Conservation (phyloP, 2,329 filamentous ascomycete genomes). For the Botrytis porri region DNA sequence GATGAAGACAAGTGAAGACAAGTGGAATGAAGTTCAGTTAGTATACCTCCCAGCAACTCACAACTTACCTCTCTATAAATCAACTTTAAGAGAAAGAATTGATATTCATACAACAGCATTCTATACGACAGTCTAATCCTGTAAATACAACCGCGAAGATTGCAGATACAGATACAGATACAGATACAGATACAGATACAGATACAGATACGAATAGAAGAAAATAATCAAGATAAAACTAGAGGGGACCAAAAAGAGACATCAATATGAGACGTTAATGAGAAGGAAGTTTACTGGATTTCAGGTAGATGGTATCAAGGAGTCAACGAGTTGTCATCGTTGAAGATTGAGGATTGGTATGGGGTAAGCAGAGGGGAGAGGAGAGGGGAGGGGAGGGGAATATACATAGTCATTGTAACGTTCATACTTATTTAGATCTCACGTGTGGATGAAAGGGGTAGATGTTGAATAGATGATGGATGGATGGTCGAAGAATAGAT, state of each 20-base stretch:
- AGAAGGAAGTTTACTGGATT: neutral
- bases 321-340: neutral
- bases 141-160: neutral
- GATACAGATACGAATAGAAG: neutral
- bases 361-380: no score
- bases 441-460: neutral
- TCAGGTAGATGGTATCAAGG: neutral
- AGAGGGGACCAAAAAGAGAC: neutral
- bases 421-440: neutral
- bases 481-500: no score
- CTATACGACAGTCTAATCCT: accelerated
- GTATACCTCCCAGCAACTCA: no score
- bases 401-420: neutral
- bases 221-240: neutral
- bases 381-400: neutral
- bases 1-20: no score
- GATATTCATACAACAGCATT: neutral
- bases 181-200: neutral
- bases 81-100: no score
- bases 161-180: no score
- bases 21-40: no score
- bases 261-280: neutral
- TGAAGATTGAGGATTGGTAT: neutral
- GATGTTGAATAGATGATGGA: no score
- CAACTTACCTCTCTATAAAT: no score